These are phyloP conservation scores for Monosporascus ibericus DNA, from an alignment of 2,329 filamentous ascomycete species.

Conservation along the genomic window DNA sequence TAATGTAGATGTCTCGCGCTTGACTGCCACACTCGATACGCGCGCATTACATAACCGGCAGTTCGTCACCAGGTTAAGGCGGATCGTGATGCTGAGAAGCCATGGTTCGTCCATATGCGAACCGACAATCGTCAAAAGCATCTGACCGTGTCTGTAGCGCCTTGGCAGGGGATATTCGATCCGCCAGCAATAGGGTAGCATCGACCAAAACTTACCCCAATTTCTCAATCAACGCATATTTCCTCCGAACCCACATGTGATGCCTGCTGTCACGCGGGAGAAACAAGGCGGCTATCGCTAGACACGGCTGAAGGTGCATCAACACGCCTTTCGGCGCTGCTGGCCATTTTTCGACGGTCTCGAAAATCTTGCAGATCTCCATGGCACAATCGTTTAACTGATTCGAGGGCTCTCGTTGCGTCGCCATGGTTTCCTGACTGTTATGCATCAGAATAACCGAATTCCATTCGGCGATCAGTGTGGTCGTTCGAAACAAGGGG, in stretches of 20 bases:
- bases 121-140: too few species aligned
- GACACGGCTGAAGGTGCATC: constrained; percentile 65
- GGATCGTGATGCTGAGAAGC: too few species aligned
- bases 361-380: constrained; percentile 70
- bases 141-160: too few species aligned
- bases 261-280: constrained; percentile 69
- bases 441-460: constrained; percentile 76
- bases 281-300: constrained; percentile 73
- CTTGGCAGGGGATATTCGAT: too few species aligned
- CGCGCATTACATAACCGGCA: too few species aligned
- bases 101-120: too few species aligned
- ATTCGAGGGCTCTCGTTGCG: constrained; percentile 41
- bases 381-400: constrained; percentile 59
- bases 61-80: too few species aligned
- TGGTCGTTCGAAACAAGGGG: constrained; percentile 68
- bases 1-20: too few species aligned
- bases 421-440: constrained; percentile 58
- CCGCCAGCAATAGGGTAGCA: neutral
- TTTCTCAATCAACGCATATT: constrained; percentile 71
- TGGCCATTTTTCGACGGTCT: constrained; percentile 69
- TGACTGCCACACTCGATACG: too few species aligned
- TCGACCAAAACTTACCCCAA: constrained; percentile 57
- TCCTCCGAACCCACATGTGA: constrained; percentile 72
- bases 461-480: constrained; percentile 70
- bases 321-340: constrained; percentile 63